Evolutionary conservation across 164 flowering plant species (phyloP).

Genomic region (Tetracentron sinense): DNA sequence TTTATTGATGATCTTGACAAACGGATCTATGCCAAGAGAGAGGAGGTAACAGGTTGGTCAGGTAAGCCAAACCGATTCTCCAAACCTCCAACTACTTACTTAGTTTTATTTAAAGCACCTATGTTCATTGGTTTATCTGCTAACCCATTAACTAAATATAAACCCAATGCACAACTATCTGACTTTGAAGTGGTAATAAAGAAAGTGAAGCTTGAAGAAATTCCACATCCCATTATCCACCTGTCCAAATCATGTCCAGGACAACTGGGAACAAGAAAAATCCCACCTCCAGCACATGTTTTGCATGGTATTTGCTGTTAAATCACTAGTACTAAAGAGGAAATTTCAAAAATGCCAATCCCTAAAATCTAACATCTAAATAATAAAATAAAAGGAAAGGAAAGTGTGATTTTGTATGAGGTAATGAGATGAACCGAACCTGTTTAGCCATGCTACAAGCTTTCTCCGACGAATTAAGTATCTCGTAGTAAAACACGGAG

Average conservation of each 20-base stretch:
- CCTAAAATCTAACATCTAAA: not conserved
- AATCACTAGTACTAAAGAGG: not conserved
- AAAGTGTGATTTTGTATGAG: not conserved
- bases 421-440: conserved; percentile 26
- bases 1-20: not conserved
- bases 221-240: no score
- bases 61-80: no score
- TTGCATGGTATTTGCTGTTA: not conserved
- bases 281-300: no score
- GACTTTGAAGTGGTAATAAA: no score
- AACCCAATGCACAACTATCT: not conserved
- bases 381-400: not conserved
- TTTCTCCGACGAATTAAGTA: conserved; percentile 65
- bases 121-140: no score
- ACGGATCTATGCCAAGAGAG: not conserved
- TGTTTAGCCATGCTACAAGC: conserved; percentile 81
- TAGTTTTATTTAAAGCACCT: no score
- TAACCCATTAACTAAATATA: not conserved
- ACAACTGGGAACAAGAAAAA: no score
- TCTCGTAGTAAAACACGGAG: conserved; percentile 73
- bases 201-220: no score
- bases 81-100: no score
- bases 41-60: not conserved
- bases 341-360: not conserved
- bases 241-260: no score